Base-by-base conservation (phyloP, 495 filamentous ascomycete species). In the Aspergillus ostianus region DNA sequence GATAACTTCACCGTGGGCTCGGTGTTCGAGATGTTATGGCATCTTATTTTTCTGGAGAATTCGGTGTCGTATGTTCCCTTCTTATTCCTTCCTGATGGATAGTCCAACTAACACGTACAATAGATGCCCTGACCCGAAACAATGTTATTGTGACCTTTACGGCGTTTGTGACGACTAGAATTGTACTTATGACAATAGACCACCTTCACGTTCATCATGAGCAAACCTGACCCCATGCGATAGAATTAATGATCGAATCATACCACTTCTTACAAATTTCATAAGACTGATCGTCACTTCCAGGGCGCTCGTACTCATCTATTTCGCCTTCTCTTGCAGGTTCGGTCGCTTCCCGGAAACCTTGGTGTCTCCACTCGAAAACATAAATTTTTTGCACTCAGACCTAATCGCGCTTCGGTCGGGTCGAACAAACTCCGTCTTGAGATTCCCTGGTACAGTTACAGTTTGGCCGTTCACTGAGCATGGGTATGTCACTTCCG, bases 21-120 rank as follows among this genome's bases (percentile, higher is more conserved):
- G 17, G 73, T 89, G 12, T 72, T 87, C 67, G 86, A 89, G 71
- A 87, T 83, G 61, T 63, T 81, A 49, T 89, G 86, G 86, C 86
- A 89, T 70, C 78, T 84, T 64, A 69, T 82, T 61, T 85, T 80
- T 47, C 70, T 49, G 23, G 57, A 59, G 23, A 27, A 36, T 30
- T 46, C 50, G 3, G 27, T 59, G 30, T 53, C 51, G 57, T 59
- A 48, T 13, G 57, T 54, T 41, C 10, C 50, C 9, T 41, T 3
- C 49, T 6, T 27, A 17, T 26, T 26, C 23, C 23, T 26, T 4
- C 4, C 47, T 17, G 29, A 8, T 17, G 20, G 41, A 5, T 5
- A 18, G 6, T 51, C 6, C 3, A 4, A 20, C 58, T 60, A 23
- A 60, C 47, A 12, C 13, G 10, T 4, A 44, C 17, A 20, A 44